Evolutionary conservation across 495 filamentous ascomycete genomes (phyloP), one percentile per base, ranked within the genome.

Genomic region (Immersiella caudata): DNA sequence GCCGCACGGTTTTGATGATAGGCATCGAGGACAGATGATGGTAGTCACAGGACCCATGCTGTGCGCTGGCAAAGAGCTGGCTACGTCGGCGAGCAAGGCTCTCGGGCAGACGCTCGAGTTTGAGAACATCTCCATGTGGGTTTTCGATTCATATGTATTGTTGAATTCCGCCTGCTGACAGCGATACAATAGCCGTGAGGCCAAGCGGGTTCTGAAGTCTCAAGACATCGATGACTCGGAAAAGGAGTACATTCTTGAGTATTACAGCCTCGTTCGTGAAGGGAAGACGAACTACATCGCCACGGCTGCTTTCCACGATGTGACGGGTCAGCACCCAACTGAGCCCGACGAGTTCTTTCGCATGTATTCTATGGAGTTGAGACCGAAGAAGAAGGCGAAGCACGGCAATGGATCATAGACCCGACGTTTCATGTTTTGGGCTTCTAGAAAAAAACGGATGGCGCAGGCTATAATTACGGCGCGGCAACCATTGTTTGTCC

Each of bases 281-380:
- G 86, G 86, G 11, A 87, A 86, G 76, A 86, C 85, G 0, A 87
- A 87, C 74, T 87, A 87, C 71, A 83, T 87, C 67, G 79, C 85
- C 12, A 88, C 85, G 0, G 79, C 78, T 4, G 80, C 84, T 0
- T 87, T 86, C 71, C 81, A 84, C 51, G 79, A 86, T 59, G 76
- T 86, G 14, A 86, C 86, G 0, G 83, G 82, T n/a, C 62, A 74
- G 22, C 78, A 83, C 59, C 81, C 85, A 0, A 81, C 80, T 33
- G 74, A 84, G 74, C 81, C 80, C 0, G 71, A 76, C 4, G 84
- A 85, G 8, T 87, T 87, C 69, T 87, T 87, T 74, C 80, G 81
- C 36, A 71, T 74, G 18, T 85, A 87, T 73, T 70, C 74, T 1
- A 69, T 72, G 1, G 80, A 84, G 57, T 79, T 86, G 57, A 78